Conservation (phyloP, 805 yeast genomes). For the Yarrowia sp. region DNA sequence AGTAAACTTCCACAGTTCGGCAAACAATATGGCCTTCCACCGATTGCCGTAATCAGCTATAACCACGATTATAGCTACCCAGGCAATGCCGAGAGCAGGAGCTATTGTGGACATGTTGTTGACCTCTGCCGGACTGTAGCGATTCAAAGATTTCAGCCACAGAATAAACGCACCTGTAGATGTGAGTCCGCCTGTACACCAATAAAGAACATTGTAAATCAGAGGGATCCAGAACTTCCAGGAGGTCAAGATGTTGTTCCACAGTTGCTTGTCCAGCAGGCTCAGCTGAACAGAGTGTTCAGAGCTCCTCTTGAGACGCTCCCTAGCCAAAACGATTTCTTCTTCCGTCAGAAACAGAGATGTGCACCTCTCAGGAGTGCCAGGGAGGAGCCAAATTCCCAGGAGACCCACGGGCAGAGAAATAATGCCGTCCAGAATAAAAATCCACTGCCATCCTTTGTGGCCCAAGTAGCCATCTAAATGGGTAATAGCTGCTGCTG, state of each 20-base stretch:
- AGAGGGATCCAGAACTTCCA: not conserved
- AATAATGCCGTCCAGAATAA: not conserved
- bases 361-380: not conserved
- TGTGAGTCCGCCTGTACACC: not conserved
- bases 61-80: not conserved
- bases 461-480: not conserved
- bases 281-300: not conserved
- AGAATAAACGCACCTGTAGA: not conserved
- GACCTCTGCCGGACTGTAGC: not conserved
- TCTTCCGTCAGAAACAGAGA: not conserved
- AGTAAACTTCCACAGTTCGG: not conserved
- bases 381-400: not conserved
- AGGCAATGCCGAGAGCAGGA: not conserved
- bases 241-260: not conserved
- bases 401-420: not conserved
- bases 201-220: not conserved
- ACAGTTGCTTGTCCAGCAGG: not conserved
- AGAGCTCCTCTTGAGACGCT: not conserved
- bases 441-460: not conserved
- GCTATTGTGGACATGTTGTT: not conserved
- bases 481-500: not conserved
- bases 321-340: not conserved
- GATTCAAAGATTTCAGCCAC: not conserved
- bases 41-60: not conserved
- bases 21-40: not conserved